Evolutionary conservation across 768 basidiomycete species (phyloP).

Genomic region (Candolleomyces eurysporus): DNA sequence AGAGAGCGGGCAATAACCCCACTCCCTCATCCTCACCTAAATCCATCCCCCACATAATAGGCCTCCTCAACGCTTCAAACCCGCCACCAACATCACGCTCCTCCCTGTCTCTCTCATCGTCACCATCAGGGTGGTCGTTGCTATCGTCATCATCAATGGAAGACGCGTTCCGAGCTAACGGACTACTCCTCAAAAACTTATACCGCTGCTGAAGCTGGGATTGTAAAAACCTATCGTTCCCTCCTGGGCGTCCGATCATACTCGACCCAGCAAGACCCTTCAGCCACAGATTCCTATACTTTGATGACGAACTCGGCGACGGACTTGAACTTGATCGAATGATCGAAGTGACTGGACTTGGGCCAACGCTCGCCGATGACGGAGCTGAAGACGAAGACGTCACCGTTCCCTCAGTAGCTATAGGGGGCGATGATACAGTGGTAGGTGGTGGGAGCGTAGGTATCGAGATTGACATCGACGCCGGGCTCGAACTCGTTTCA

Average conservation of each 20-base stretch:
- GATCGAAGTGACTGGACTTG: neutral
- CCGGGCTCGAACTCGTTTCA: constrained; percentile 13
- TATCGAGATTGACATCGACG: constrained; percentile 6
- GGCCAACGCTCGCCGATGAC: too few relatives aligned
- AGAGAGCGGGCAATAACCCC: neutral
- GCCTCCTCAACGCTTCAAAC: constrained; percentile 4
- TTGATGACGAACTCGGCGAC: neutral
- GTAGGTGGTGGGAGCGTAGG: neutral
- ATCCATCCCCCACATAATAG: neutral
- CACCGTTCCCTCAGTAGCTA: too few relatives aligned
- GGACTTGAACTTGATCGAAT: neutral
- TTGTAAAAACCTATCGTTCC: constrained; percentile 1
- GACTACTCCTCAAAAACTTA: constrained; percentile 16
- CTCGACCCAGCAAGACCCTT: neutral
- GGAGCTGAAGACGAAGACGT: too few relatives aligned
- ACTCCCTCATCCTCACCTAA: neutral
- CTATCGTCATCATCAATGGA: constrained; percentile 2
- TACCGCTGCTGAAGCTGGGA: neutral
- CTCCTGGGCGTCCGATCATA: neutral
- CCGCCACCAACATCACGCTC: neutral
- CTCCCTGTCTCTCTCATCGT: constrained; percentile 4
- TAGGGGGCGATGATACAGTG: neutral
- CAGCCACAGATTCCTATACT: neutral
- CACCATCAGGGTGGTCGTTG: neutral
- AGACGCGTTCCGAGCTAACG: constrained; percentile 18